Conservation (phyloP, 2,329 filamentous ascomycete species). For the Colletotrichum horii region DNA sequence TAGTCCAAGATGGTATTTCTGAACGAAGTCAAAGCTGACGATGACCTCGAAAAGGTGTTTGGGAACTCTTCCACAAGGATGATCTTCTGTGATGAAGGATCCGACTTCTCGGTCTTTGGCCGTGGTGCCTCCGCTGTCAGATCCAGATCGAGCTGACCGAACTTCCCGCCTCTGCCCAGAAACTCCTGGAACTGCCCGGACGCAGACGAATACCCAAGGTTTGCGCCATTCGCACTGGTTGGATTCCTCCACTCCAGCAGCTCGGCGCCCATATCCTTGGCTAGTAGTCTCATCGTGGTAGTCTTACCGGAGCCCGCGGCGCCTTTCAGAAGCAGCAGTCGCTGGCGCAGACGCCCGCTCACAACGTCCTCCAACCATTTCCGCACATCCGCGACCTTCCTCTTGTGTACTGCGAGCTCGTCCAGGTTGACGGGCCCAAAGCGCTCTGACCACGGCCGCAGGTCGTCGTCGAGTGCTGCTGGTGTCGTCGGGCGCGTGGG, state of each 20-base stretch:
- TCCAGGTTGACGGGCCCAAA: slow-evolving; percentile 78
- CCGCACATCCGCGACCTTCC: slow-evolving; percentile 86
- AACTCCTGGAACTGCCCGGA: slow-evolving; percentile 92
- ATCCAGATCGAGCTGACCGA: slow-evolving; percentile 68
- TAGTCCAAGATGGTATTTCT: slow-evolving; percentile 77
- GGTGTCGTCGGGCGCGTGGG: slow-evolving; percentile 39
- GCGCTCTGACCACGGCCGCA: slow-evolving; percentile 84
- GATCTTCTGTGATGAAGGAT: slow-evolving; percentile 50
- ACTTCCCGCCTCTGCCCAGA: slow-evolving; percentile 79
- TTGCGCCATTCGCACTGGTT: slow-evolving; percentile 59
- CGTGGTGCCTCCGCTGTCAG: slow-evolving; percentile 20
- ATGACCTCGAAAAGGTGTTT: slow-evolving; percentile 72
- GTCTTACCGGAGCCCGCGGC: slow-evolving; percentile 94
- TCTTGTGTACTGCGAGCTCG: slow-evolving; percentile 93
- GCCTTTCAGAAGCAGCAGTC: slow-evolving; percentile 85
- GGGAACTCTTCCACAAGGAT: slow-evolving; percentile 85
- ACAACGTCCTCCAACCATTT: slow-evolving; percentile 82
- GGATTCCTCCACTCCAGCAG: slow-evolving; percentile 94
- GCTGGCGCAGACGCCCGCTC: slow-evolving; percentile 67
- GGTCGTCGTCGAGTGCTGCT: slow-evolving; percentile 53
- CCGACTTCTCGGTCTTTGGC: slow-evolving; percentile 19
- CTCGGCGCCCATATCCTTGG: slow-evolving; percentile 76
- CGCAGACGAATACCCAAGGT: slow-evolving; percentile 70
- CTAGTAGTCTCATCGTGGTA: slow-evolving; percentile 79
- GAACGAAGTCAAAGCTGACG: slow-evolving; percentile 71